Evolutionary conservation across 2,329 filamentous ascomycete species (phyloP).

Genomic region (Phoma sp.): DNA sequence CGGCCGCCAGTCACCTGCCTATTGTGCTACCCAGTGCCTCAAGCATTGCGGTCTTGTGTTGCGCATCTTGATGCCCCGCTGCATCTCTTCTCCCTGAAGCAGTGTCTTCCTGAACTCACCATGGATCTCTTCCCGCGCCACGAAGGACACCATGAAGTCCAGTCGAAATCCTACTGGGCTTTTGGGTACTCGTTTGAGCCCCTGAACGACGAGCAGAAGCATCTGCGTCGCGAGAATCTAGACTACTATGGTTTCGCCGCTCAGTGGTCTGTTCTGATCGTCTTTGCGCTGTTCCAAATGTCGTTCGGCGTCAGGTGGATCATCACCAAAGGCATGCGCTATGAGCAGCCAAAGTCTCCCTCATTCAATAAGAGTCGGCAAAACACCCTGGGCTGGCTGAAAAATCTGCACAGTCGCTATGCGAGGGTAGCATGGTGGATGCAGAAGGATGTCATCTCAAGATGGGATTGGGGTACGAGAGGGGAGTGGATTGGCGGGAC

Average conservation of each 20-base stretch:
- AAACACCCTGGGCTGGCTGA: slow-evolving; percentile 32
- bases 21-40: not conserved
- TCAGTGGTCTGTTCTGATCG: slow-evolving; percentile 59
- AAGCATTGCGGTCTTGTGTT: not conserved
- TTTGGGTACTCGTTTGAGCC: slow-evolving; percentile 61
- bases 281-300: slow-evolving; percentile 52
- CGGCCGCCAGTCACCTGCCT: not conserved
- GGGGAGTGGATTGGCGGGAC: slow-evolving; percentile 57
- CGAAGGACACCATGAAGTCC: slow-evolving; percentile 32
- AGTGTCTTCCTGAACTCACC: not conserved
- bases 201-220: slow-evolving; percentile 57
- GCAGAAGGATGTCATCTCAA: slow-evolving; percentile 50
- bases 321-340: slow-evolving; percentile 30
- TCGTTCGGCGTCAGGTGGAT: slow-evolving; percentile 47
- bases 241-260: slow-evolving; percentile 62
- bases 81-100: not conserved
- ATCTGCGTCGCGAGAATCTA: slow-evolving; percentile 59
- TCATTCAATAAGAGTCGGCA: slow-evolving; percentile 45
- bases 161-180: slow-evolving; percentile 34
- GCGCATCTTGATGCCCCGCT: slow-evolving; percentile 2
- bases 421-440: slow-evolving; percentile 52
- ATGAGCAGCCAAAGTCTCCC: slow-evolving; percentile 51
- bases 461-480: slow-evolving; percentile 58
- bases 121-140: slow-evolving; percentile 31
- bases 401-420: slow-evolving; percentile 29